Conservation (phyloP, 176 grass and related monocot genomes). For the Musa itinerans region DNA sequence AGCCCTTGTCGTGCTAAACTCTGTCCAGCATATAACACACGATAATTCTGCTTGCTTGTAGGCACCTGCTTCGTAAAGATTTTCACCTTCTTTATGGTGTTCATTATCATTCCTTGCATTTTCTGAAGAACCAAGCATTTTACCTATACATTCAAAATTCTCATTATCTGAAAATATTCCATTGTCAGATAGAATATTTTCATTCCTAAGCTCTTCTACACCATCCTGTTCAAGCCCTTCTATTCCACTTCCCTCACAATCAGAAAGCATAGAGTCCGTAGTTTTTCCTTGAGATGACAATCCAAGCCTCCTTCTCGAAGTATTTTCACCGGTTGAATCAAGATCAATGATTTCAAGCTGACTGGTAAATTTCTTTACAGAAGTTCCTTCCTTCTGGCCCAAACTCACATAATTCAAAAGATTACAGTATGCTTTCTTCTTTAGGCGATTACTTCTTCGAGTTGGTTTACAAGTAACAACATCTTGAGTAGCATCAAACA, state of each 20-base stretch:
- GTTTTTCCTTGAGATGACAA: conserved; percentile 29
- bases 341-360: conserved; percentile 14
- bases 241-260: conserved; percentile 25
- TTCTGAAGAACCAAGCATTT: conserved; percentile 11
- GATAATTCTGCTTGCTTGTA: conserved; percentile 49
- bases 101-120: conserved; percentile 23
- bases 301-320: conserved; percentile 10
- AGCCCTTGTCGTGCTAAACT: conserved; percentile 68
- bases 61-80: conserved; percentile 12
- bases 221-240: conserved; percentile 12
- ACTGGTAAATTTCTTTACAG: neutral
- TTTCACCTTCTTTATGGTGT: conserved; percentile 10
- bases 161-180: conserved; percentile 33
- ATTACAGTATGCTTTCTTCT: conserved; percentile 30
- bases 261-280: conserved; percentile 7
- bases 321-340: conserved; percentile 12
- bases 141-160: conserved; percentile 20
- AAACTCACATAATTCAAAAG: conserved; percentile 16
- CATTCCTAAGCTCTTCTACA: conserved; percentile 15
- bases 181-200: conserved; percentile 5
- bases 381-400: neutral
- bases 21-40: conserved; percentile 91
- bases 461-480: conserved; percentile 20
- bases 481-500: conserved; percentile 21
- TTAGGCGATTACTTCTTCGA: conserved; percentile 27